Base-by-base conservation (phyloP, 495 filamentous ascomycete species). In the Penicillium ucsense region DNA sequence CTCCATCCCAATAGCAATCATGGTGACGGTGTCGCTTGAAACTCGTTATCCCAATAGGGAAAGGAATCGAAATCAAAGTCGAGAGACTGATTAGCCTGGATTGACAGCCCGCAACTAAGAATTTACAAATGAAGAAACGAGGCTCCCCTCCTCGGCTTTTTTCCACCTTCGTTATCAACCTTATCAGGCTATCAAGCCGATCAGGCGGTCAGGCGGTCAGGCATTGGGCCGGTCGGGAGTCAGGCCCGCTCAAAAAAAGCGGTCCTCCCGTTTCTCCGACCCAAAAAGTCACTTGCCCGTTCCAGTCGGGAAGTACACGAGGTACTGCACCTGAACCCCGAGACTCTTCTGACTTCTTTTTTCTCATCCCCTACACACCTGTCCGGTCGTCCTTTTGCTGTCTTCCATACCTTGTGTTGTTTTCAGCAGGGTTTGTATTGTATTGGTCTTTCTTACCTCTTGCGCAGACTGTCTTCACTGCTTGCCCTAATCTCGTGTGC, bases 1-100 rank as follows among this genome's bases (percentile, higher is more conserved):
- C 73, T 98, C 92, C 61, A 94, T 86, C 41, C 94, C 94, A 58
- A 98, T 79, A 46, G 88, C 82, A 49, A 98, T 86, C 82, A 84
- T 84, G 51, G 47, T 67, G 63, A 37, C 28, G 20, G 20, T 20
- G 20, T 20, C 20, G 20, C 20, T 20, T 20, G 20, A 20, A 20
- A 20, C 20, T 20, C 20, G 20, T 20, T 20, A 20, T 20, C 20
- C 3, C 0, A 38, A 32, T 38, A 7, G 28, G 11, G 35, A 8
- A 41, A 36, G 10, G n/a, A n/a, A 20, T 20, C 20, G 20, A 2
- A 20, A 20, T 20, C 20, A 20, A 20, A 20, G 20, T 20, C 20
- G 20, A 20, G 20, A 20, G 20, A 20, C 20, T 20, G 20, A 20
- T 20, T 20, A 20, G 20, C 20, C 20, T 20, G 20, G 20, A 20